Evolutionary conservation across 768 basidiomycete genomes (phyloP).

Genomic region (Lactarius psammicola): DNA sequence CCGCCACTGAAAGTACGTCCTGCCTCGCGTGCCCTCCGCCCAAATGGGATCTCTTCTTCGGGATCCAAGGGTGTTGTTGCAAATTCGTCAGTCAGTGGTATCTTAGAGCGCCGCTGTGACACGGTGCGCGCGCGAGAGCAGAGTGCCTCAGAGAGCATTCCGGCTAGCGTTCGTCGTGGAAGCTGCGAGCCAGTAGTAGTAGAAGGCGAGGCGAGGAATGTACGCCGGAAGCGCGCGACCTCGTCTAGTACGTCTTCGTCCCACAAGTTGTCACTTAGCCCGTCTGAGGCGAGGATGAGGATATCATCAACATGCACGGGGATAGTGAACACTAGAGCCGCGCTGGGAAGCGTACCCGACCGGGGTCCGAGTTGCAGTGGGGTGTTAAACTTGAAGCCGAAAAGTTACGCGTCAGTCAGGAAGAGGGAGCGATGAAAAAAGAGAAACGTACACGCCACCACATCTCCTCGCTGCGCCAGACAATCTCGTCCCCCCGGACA

Average conservation of each 20-base stretch:
- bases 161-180: conserved; percentile 55
- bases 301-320: conserved; percentile 72
- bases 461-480: conserved; percentile 91
- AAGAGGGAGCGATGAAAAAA: not conserved
- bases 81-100: not conserved
- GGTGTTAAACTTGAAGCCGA: conserved; percentile 50
- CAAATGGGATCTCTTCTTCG: conserved; percentile 74
- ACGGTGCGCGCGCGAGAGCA: conserved; percentile 75
- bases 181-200: conserved; percentile 32
- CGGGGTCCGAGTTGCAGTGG: conserved; percentile 63
- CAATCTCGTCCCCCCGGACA: conserved; percentile 72
- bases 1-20: conserved; percentile 75
- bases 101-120: conserved; percentile 43
- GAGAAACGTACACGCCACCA: conserved; percentile 68
- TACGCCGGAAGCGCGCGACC: conserved; percentile 55
- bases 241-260: conserved; percentile 86
- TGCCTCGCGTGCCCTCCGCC: conserved; percentile 69
- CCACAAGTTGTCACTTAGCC: conserved; percentile 85
- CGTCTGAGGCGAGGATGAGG: conserved; percentile 78
- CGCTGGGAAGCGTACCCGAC: conserved; percentile 57
- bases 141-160: conserved; percentile 74
- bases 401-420: conserved; percentile 1
- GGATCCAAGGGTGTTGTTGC: not conserved
- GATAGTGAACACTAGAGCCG: conserved; percentile 67
- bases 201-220: conserved; percentile 32